These are phyloP conservation scores for Carex cristatella DNA, from an alignment of 176 grass and related monocot species.

Conservation along the genomic window DNA sequence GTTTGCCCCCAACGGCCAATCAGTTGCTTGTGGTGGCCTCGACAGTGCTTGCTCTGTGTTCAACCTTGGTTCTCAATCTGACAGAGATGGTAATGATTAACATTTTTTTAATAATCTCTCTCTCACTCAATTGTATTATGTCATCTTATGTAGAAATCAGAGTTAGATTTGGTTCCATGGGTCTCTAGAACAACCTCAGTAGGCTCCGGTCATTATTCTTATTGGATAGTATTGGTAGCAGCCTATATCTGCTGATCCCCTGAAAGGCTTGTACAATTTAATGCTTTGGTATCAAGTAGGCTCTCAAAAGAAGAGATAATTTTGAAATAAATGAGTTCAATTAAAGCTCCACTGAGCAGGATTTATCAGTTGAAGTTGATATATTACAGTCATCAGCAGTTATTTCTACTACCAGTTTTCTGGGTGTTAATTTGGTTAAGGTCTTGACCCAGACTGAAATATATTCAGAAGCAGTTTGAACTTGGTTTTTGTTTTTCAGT, in stretches of 20 bases:
- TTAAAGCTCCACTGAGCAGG: not conserved
- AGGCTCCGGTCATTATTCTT: not conserved
- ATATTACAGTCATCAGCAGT: not conserved
- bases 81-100: slow-evolving; percentile 54
- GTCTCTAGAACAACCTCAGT: not conserved
- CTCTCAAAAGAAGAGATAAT: not conserved
- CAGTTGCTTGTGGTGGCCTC: slow-evolving; percentile 96
- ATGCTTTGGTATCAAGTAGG: not conserved
- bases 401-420: not conserved
- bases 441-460: not conserved
- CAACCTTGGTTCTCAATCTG: slow-evolving; percentile 81
- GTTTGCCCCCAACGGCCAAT: slow-evolving; percentile 91
- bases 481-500: not conserved
- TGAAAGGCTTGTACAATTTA: not conserved
- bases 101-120: not conserved
- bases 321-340: not conserved
- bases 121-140: not conserved
- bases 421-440: not conserved
- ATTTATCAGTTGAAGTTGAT: not conserved
- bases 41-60: slow-evolving; percentile 98
- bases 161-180: not conserved
- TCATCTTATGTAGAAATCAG: not conserved
- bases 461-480: not conserved
- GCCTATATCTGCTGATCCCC: not conserved
- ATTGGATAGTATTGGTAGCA: not conserved